Evolutionary conservation across 345 rosid species (phyloP).

Genomic region (Camelina neglecta): DNA sequence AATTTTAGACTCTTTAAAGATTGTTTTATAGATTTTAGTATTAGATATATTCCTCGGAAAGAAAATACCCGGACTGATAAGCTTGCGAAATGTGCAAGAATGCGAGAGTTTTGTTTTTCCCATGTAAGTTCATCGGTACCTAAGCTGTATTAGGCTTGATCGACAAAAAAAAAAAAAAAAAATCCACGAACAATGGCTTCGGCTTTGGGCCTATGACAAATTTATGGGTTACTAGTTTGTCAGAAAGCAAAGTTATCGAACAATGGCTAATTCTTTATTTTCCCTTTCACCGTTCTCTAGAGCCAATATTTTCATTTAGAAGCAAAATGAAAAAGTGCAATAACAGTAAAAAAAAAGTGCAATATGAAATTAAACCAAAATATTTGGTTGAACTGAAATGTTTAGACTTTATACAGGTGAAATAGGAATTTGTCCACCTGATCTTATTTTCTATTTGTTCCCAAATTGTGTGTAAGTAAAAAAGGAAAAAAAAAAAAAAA

Average conservation of each 20-base stretch:
- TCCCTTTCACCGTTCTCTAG: neutral
- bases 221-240: neutral
- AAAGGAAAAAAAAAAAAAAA: neutral
- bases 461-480: constrained; percentile 36
- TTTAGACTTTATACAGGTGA: constrained; percentile 30
- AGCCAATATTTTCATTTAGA: neutral
- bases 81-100: too few species aligned
- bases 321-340: neutral
- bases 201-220: neutral
- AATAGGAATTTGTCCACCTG: constrained; percentile 28
- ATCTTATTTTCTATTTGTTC: constrained; percentile 39
- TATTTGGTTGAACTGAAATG: constrained; percentile 26
- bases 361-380: constrained; percentile 5
- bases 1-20: too few species aligned
- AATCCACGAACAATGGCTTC: neutral
- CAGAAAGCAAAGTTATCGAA: neutral
- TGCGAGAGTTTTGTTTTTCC: too few species aligned
- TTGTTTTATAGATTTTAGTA: too few species aligned
- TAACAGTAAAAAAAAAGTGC: neutral
- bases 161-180: too few species aligned
- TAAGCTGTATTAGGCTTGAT: too few species aligned
- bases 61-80: too few species aligned
- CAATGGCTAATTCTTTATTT: neutral
- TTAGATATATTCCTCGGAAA: too few species aligned
- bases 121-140: too few species aligned